Evolutionary conservation across 2,329 filamentous ascomycete species (phyloP).

Genomic region (Teratosphaeria epicoccoides): DNA sequence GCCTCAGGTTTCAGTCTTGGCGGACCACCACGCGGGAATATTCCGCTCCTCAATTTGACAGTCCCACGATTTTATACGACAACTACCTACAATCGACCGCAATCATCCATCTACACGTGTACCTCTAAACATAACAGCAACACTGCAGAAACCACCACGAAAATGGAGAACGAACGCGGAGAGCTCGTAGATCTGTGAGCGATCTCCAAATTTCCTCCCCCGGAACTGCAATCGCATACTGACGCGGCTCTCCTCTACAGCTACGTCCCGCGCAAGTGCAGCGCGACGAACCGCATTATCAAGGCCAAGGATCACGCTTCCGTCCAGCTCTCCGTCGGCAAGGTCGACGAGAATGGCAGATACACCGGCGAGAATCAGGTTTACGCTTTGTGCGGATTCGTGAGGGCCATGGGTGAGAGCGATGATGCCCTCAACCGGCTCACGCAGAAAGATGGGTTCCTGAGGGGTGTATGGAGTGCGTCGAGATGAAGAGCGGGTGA

Average conservation of each 20-base stretch:
- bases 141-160: conserved; percentile 33
- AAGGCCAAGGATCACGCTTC: conserved; percentile 99
- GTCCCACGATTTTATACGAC: neutral
- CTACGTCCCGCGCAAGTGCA: conserved; percentile 98
- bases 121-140: conserved; percentile 7
- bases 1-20: neutral
- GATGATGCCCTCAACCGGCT: conserved; percentile 95
- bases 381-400: conserved; percentile 95
- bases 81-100: neutral
- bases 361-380: conserved; percentile 95
- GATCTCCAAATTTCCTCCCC: conserved; percentile 8
- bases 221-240: conserved; percentile 17
- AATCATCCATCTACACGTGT: conserved; percentile 1
- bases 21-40: neutral
- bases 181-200: conserved; percentile 98
- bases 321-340: conserved; percentile 92
- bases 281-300: conserved; percentile 98
- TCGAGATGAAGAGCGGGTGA: conserved; percentile 36
- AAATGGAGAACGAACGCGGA: conserved; percentile 99
- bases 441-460: conserved; percentile 86
- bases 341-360: conserved; percentile 98
- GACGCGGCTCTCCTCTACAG: conserved; percentile 37
- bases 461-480: conserved; percentile 94
- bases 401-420: conserved; percentile 94
- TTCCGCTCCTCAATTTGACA: neutral